Evolutionary conservation across 2,329 filamentous ascomycete species (phyloP).

Genomic region (Fusarium continuum): DNA sequence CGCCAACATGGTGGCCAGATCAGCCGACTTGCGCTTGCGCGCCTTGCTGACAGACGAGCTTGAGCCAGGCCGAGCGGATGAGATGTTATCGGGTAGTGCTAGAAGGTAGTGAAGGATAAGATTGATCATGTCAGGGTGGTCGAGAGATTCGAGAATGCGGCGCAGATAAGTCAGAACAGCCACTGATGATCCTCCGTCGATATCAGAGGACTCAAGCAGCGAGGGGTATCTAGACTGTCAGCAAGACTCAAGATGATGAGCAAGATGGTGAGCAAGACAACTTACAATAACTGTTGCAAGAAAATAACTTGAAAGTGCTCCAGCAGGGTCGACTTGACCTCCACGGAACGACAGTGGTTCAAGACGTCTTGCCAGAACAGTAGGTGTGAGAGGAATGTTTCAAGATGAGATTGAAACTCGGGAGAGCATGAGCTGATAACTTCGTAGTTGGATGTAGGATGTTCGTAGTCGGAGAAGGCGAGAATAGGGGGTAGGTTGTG

Average conservation of each 20-base stretch:
- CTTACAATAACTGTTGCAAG: constrained; percentile 88
- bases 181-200: constrained; percentile 95
- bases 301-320: constrained; percentile 99
- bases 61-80: constrained; percentile 49
- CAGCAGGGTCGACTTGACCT: constrained; percentile 90
- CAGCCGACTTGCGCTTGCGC: constrained; percentile 87
- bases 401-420: constrained; percentile 84
- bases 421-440: constrained; percentile 77
- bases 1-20: constrained; percentile 82
- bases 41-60: constrained; percentile 70
- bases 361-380: constrained; percentile 98
- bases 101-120: constrained; percentile 93
- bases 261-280: constrained; percentile 17
- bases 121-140: constrained; percentile 93
- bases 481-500: constrained; percentile 84
- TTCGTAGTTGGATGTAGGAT: constrained; percentile 73
- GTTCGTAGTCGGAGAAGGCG: constrained; percentile 87
- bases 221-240: constrained; percentile 79
- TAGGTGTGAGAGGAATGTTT: constrained; percentile 93
- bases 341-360: constrained; percentile 90
- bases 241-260: background rate
- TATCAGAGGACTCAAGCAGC: constrained; percentile 93
- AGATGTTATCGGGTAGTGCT: constrained; percentile 71
- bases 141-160: constrained; percentile 87
- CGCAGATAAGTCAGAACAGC: constrained; percentile 94